Conservation (phyloP, 306 rosid genomes). For the Herpetospermum pedunculosum region DNA sequence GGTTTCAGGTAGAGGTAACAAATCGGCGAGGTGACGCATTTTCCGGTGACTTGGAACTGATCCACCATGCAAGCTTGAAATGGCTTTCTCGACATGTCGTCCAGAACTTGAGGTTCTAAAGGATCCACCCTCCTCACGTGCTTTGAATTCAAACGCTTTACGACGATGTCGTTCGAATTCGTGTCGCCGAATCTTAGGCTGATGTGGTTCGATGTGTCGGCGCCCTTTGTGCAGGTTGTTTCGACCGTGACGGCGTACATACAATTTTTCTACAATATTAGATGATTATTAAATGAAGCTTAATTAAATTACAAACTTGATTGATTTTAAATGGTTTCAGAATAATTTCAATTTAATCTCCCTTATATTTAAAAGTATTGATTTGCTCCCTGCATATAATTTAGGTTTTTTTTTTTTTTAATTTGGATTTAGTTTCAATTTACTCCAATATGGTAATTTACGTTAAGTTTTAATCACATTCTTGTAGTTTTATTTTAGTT, state of each 20-base stretch:
- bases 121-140: conserved; percentile 48
- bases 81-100: conserved; percentile 55
- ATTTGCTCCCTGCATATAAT: no score
- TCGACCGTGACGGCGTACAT: conserved; percentile 47
- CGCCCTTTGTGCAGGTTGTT: conserved; percentile 74
- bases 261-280: conserved; percentile 37
- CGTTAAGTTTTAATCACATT: no score
- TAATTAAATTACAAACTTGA: no score
- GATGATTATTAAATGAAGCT: not conserved
- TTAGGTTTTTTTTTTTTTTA: no score
- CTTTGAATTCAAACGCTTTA: conserved; percentile 42
- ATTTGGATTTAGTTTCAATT: no score
- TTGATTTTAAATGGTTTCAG: no score
- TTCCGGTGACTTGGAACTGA: conserved; percentile 45
- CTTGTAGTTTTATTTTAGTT: no score
- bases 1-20: conserved; percentile 66
- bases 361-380: no score
- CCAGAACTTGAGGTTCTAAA: conserved; percentile 40
- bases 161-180: conserved; percentile 47
- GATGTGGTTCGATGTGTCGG: conserved; percentile 52
- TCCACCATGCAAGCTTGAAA: conserved; percentile 78
- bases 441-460: no score
- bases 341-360: no score
- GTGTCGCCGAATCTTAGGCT: conserved; percentile 74
- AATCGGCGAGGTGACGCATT: conserved; percentile 44